Percentiles rank a stretch among this genome's conserved stretches.
These are phyloP conservation scores for Candida pini DNA, from an alignment of 805 yeast species.

Conservation along the genomic window DNA sequence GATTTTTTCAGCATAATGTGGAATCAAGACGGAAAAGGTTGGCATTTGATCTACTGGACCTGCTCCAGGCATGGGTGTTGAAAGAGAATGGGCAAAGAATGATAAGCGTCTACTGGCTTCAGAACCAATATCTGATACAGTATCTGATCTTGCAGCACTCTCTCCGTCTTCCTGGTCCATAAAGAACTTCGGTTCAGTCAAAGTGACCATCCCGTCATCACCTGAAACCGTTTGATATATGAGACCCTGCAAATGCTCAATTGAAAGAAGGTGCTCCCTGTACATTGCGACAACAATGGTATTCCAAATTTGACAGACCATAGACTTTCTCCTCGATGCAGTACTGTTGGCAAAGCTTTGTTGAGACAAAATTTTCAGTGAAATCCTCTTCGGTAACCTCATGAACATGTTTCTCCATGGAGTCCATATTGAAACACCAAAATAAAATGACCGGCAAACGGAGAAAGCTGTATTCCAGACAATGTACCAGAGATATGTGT, in stretches of 20 bases:
- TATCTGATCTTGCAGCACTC: slow-evolving; percentile 34
- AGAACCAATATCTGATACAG: slow-evolving; percentile 55
- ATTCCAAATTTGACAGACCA: slow-evolving; percentile 76
- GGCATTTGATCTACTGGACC: slow-evolving; percentile 67
- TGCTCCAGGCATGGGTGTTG: slow-evolving; percentile 80
- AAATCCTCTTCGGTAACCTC: slow-evolving; percentile 69
- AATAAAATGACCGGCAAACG: slow-evolving; percentile 55
- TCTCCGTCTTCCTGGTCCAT: slow-evolving; percentile 74
- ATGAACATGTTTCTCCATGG: slow-evolving; percentile 84
- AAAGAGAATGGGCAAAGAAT: slow-evolving; percentile 83
- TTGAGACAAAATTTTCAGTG: slow-evolving; percentile 58
- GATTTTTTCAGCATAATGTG: slow-evolving; percentile 84
- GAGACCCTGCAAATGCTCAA: slow-evolving; percentile 65
- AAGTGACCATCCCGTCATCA: slow-evolving; percentile 33
- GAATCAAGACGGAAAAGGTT: slow-evolving; percentile 74
- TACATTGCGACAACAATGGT: slow-evolving; percentile 79
- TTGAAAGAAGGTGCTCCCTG: slow-evolving; percentile 68
- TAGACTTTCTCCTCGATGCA: slow-evolving; percentile 39
- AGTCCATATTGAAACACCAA: slow-evolving; percentile 81
- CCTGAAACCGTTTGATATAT: slow-evolving; percentile 46
- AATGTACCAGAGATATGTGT: slow-evolving; percentile 82
- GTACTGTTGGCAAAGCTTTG: slow-evolving; percentile 26
- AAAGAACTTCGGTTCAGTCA: slow-evolving; percentile 73
- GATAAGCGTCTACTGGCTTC: slow-evolving; percentile 83
- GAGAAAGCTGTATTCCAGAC: slow-evolving; percentile 74